Conservation (phyloP, 140 eudicot species). For the Stevia rebaudiana region DNA sequence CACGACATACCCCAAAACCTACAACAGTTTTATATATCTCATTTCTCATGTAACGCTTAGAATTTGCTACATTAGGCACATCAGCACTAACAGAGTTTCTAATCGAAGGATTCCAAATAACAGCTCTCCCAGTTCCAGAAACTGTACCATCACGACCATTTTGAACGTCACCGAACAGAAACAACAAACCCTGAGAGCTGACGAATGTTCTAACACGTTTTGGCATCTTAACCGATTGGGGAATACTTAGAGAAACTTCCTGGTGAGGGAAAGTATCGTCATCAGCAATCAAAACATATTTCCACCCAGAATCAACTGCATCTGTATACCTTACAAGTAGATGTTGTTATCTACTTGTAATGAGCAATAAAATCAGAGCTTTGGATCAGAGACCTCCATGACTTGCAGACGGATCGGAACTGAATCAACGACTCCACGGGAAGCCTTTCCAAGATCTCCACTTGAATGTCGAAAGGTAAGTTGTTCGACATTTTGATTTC, state of each 20-base stretch:
- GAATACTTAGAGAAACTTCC: background rate
- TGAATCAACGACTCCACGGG: background rate
- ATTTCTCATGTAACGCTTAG: no score
- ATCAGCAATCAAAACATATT: background rate
- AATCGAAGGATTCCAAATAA: background rate
- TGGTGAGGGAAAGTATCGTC: conserved; percentile 3
- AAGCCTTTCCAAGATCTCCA: background rate
- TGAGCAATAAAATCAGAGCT: background rate
- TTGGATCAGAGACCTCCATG: background rate
- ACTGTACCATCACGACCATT: background rate
- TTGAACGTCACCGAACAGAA: background rate
- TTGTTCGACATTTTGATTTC: background rate
- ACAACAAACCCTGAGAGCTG: background rate
- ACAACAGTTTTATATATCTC: background rate
- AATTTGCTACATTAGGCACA: background rate
- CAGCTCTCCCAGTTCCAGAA: background rate
- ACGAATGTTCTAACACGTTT: background rate
- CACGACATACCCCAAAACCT: background rate
- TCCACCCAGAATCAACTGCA: background rate
- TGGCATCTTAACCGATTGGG: background rate
- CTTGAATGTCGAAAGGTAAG: background rate
- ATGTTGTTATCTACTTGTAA: background rate
- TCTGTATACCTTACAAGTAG: background rate
- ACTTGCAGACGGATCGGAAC: background rate
- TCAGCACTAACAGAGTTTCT: background rate